Conservation (phyloP, 306 rosid genomes). For the Castanea sativa region DNA sequence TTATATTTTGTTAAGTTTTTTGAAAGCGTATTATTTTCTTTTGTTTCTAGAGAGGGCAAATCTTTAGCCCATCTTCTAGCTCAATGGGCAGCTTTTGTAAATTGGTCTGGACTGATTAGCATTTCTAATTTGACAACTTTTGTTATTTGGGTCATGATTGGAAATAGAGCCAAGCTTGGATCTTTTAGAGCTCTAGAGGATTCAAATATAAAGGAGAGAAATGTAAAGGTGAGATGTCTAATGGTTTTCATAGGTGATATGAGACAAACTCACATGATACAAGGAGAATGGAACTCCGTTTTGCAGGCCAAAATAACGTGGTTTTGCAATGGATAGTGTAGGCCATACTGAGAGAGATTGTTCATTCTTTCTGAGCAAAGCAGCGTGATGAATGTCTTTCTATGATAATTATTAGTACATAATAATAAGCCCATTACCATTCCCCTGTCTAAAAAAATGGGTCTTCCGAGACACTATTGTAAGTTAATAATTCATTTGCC, state of each 20-base stretch:
- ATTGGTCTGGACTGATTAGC: too few relatives aligned
- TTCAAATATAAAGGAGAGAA: neutral
- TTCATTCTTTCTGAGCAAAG: neutral
- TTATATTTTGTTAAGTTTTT: too few relatives aligned
- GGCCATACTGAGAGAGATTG: neutral
- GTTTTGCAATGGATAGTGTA: neutral
- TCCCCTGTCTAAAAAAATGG: too few relatives aligned
- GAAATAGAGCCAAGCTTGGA: too few relatives aligned
- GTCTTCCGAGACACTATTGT: too few relatives aligned
- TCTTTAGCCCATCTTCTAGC: too few relatives aligned
- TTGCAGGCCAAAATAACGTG: neutral
- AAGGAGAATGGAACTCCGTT: neutral
- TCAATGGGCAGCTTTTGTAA: too few relatives aligned
- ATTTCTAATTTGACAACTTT: too few relatives aligned
- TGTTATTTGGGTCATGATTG: too few relatives aligned
- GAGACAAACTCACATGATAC: constrained; percentile 17
- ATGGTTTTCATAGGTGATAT: neutral
- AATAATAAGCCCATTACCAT: neutral
- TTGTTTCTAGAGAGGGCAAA: too few relatives aligned
- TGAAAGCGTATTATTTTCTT: too few relatives aligned
- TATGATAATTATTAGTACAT: neutral
- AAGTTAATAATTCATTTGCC: too few relatives aligned
- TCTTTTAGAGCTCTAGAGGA: neutral
- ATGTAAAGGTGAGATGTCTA: neutral
- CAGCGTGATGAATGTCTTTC: neutral